Evolutionary conservation across 1,284 basidiomycete species (phyloP).

Genomic region (Cystobasidium pallidum): DNA sequence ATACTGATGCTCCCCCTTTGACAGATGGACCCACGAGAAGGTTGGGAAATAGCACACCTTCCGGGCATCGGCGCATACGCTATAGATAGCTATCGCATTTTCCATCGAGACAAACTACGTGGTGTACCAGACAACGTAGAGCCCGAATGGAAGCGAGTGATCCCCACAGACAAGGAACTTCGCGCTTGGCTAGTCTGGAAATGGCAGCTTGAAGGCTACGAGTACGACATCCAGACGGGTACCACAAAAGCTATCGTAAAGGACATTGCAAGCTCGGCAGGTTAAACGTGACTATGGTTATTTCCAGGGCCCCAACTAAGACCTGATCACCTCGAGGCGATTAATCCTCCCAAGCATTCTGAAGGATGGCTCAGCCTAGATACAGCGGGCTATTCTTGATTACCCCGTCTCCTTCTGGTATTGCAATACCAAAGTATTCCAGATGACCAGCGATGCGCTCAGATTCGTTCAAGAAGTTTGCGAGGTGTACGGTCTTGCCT

Average conservation of each 20-base stretch:
- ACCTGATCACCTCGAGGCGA: background rate
- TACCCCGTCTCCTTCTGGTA: constrained; percentile 21
- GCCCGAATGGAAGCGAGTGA: constrained; percentile 37
- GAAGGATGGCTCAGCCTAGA: background rate
- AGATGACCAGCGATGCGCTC: background rate
- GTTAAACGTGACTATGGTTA: too few relatives aligned
- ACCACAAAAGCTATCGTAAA: constrained; percentile 1
- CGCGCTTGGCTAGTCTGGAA: constrained; percentile 33
- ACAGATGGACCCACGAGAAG: constrained; percentile 19
- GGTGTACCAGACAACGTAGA: background rate
- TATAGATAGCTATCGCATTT: constrained; percentile 40
- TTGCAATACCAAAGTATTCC: constrained; percentile 12
- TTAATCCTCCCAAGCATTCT: background rate
- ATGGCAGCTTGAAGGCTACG: constrained; percentile 23
- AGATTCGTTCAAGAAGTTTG: background rate
- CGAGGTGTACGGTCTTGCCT: constrained; percentile 6
- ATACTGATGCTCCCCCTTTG: too few relatives aligned
- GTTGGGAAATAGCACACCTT: constrained; percentile 37
- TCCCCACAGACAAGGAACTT: constrained; percentile 27
- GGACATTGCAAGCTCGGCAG: background rate
- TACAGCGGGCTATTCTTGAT: constrained; percentile 9
- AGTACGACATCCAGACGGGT: constrained; percentile 21
- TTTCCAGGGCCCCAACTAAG: too few relatives aligned
- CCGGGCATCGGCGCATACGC: constrained; percentile 39
- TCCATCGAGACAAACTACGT: constrained; percentile 36